Evolutionary conservation across 2,329 filamentous ascomycete species (phyloP).

Genomic region (Fusarium burgessii): DNA sequence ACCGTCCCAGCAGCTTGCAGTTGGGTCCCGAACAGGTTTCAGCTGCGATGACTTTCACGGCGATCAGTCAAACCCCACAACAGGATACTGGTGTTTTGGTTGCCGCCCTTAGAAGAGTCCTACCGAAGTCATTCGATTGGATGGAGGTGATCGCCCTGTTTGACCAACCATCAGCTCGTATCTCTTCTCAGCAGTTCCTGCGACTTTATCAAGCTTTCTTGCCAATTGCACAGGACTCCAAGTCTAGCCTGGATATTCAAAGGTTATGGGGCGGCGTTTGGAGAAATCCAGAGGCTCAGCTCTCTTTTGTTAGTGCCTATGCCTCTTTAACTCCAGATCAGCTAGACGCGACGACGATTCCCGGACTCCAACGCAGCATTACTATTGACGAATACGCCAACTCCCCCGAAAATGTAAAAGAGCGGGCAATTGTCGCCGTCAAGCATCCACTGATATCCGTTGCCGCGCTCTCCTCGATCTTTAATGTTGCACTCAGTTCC

Average conservation of each 20-base stretch:
- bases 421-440: constrained; percentile 71
- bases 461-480: constrained; percentile 80
- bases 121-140: constrained; percentile 75
- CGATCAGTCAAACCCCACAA: constrained; percentile 67
- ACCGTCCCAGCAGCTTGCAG: constrained; percentile 65
- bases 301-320: constrained; percentile 94
- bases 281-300: constrained; percentile 86
- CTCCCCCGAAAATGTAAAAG: constrained; percentile 61
- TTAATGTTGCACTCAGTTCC: constrained; percentile 72
- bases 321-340: constrained; percentile 79
- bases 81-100: constrained; percentile 68
- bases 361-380: constrained; percentile 83
- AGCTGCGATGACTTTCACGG: constrained; percentile 76
- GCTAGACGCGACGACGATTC: constrained; percentile 87
- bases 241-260: constrained; percentile 79
- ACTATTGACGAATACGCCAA: constrained; percentile 68
- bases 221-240: constrained; percentile 71
- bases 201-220: constrained; percentile 83
- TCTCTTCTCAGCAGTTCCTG: constrained; percentile 84
- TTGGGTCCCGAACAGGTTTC: constrained; percentile 87
- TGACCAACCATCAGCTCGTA: constrained; percentile 80
- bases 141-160: constrained; percentile 81
- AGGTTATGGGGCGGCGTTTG: constrained; percentile 90
- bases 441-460: constrained; percentile 91
- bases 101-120: constrained; percentile 70